Conservation (phyloP, 2,329 filamentous ascomycete genomes). For the Exophiala calicioides region DNA sequence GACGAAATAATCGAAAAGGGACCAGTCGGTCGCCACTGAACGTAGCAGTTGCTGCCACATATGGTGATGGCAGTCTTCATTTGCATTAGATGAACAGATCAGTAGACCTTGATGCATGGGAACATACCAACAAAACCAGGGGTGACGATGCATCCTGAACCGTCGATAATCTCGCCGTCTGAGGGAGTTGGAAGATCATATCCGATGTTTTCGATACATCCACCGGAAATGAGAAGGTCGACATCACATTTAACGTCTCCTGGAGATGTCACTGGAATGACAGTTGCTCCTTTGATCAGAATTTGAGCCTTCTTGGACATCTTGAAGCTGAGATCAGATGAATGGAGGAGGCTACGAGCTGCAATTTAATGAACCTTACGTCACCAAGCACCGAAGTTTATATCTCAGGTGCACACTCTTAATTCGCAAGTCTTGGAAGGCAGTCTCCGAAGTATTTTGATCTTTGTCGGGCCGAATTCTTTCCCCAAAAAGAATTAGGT, state of each 20-base stretch:
- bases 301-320: no score
- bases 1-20: constrained; percentile 43
- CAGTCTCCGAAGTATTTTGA: no score
- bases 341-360: no score
- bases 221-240: constrained; percentile 28
- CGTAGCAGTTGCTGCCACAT: constrained; percentile 49
- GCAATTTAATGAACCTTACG: no score
- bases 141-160: constrained; percentile 32
- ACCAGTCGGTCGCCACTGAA: constrained; percentile 42
- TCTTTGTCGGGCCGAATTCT: no score
- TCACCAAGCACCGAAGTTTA: no score
- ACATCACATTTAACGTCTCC: background rate
- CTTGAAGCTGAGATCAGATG: no score
- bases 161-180: background rate
- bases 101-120: no score
- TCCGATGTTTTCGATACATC: constrained; percentile 27
- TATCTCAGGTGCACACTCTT: no score
- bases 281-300: constrained; percentile 2
- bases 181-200: constrained; percentile 7
- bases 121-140: constrained; percentile 40
- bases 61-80: constrained; percentile 46
- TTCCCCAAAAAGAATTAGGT: no score
- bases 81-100: no score
- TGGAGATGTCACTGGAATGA: background rate
- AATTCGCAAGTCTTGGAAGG: no score